Evolutionary conservation across 345 rosid genomes (phyloP), one percentile per base, ranked within the genome.

Genomic region (Syzygium jambos): DNA sequence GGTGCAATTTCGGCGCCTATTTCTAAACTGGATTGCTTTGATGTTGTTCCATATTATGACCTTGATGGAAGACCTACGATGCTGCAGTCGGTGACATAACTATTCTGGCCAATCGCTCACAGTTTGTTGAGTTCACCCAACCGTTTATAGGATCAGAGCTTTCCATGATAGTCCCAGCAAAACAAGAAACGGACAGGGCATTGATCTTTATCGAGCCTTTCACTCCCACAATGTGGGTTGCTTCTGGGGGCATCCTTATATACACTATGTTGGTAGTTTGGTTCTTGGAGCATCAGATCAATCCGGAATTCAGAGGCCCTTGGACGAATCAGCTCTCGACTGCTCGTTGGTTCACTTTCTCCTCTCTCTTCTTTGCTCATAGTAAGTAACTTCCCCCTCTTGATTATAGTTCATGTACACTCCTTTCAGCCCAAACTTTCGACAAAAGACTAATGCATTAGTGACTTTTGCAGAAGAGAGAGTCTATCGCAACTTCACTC

Each of bases 191-290:
- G 80, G 78, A 85, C 43, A 89, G 92, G 1, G 63, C 90, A 1
- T 95, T 94, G 94, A 86, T 90, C 85, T 93, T 95, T 87, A 41
- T 87, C 73, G 90, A 89, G 86, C 95, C 97, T 23, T 94, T 93
- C 92, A 91, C 93, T n/a, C 7, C 46, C 84, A 29, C 85, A 49
- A 91, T 92, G 93, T 95, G 97, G 95, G 9, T 87, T 17, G 95
- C 89, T 11, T 91, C 93, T 8, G 94, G 88, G 53, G 86, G 57
- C 51, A 51, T 91, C 12, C 85, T 93, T 84, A 56, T 92, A 59
- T 93, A 92, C 91, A 93, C 92, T 17, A 88, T 92, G 92, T 57
- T 89, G 52, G 78, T 91, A n/a, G 93, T 95, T 56, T 93, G 95
- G 95, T 83, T 91, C 78, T 51, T 95, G 63, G 97, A 93, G 86